These are phyloP conservation scores for Wickerhamiella vanderwaltii DNA, from an alignment of 805 yeast genomes.

Conservation along the genomic window DNA sequence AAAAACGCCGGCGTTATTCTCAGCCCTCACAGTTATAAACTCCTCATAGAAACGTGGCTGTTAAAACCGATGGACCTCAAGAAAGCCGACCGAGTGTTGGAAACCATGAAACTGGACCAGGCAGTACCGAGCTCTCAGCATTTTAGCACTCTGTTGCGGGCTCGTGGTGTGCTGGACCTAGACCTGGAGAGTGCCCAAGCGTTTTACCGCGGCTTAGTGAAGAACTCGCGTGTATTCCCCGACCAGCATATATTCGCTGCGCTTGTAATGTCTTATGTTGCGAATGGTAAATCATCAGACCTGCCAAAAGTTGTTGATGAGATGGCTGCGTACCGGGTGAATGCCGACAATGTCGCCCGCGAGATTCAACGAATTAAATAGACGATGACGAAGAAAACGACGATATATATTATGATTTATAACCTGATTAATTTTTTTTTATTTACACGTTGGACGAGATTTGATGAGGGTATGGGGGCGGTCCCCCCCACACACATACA, in stretches of 20 bases:
- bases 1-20: conserved; percentile 24
- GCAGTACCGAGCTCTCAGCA: conserved; percentile 26
- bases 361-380: neutral
- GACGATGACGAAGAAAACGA: too few species aligned
- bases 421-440: too few species aligned
- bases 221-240: conserved; percentile 26
- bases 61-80: conserved; percentile 26
- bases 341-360: conserved; percentile 13
- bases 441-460: too few species aligned
- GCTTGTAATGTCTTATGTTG: conserved; percentile 30
- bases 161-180: conserved; percentile 29
- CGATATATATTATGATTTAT: too few species aligned
- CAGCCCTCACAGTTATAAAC: conserved; percentile 31
- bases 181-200: conserved; percentile 28
- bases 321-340: conserved; percentile 26
- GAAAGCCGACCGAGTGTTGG: conserved; percentile 28
- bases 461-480: too few species aligned
- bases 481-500: too few species aligned
- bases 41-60: conserved; percentile 30
- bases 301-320: conserved; percentile 25
- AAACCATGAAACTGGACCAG: conserved; percentile 24
- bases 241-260: conserved; percentile 31
- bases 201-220: conserved; percentile 26
- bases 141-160: conserved; percentile 29
- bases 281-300: conserved; percentile 25